phyloP scores from a whole-genome alignment of 257 asterid species.

The Phtheirospermum japonicum region DNA sequence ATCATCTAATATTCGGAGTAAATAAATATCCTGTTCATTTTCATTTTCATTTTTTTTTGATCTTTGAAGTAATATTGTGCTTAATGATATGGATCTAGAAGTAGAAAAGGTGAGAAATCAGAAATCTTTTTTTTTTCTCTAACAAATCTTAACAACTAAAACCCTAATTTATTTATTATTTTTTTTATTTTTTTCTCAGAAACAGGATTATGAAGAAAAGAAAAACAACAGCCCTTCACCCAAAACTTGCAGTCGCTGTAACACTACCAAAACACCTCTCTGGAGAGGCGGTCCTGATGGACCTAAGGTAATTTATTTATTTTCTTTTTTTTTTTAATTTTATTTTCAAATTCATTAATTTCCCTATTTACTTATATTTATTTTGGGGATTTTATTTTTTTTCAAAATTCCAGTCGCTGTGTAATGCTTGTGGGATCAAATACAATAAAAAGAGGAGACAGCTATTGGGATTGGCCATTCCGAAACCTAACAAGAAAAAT shows the following conservation, averaged over 20 bases:
- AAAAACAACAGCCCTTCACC: conserved; percentile 26
- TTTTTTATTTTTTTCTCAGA: conserved; percentile 29
- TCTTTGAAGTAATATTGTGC: not conserved
- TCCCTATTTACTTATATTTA: not conserved
- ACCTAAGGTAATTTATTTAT: conserved; percentile 54
- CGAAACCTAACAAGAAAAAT: conserved; percentile 35
- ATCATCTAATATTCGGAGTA: too few species aligned
- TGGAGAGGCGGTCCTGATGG: conserved; percentile 89
- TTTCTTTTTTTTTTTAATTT: not conserved
- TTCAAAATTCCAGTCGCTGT: conserved; percentile 61
- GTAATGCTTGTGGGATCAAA: conserved; percentile 89
- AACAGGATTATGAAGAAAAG: conserved; percentile 34
- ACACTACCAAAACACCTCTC: conserved; percentile 64
- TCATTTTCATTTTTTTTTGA: not conserved
- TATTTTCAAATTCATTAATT: not conserved
- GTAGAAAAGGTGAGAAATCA: conserved; percentile 42
- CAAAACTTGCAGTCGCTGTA: conserved; percentile 55
- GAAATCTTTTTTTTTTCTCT: too few species aligned
- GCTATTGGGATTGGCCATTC: conserved; percentile 46
- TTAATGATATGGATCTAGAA: conserved; percentile 61
- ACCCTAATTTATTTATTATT: not conserved
- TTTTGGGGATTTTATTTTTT: not conserved
- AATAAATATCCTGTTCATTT: too few species aligned
- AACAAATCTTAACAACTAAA: not conserved
- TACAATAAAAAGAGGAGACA: conserved; percentile 75